Conservation (phyloP, 192 early-diverging fungal species). For the Paraglomus brasilianum region DNA sequence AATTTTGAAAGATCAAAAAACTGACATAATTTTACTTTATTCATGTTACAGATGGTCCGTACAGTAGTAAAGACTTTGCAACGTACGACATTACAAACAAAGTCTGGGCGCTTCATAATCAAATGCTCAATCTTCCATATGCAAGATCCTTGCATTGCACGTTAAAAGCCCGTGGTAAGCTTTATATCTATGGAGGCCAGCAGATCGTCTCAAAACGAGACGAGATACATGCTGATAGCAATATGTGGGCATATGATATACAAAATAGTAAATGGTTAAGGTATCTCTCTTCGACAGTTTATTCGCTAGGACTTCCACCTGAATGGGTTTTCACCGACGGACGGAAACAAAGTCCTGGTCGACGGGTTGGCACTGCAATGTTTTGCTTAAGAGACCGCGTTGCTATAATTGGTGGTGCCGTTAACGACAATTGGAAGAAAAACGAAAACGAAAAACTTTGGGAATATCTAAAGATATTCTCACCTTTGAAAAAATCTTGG, state of each 20-base stretch:
- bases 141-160: background rate
- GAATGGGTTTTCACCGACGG: no score
- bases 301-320: no score
- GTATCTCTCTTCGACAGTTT: background rate
- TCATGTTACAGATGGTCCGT: background rate
- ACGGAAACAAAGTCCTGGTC: no score
- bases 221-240: background rate
- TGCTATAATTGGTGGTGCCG: conserved; percentile 1
- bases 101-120: background rate
- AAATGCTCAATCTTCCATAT: background rate
- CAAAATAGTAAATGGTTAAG: background rate
- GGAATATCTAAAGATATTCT: background rate
- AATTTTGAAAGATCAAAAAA: no score
- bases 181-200: conserved; percentile 12
- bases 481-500: background rate
- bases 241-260: conserved; percentile 9
- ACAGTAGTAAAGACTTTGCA: background rate
- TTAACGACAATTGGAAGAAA: background rate
- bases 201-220: background rate
- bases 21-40: background rate
- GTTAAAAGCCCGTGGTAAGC: background rate
- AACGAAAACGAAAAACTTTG: background rate
- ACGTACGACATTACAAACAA: background rate
- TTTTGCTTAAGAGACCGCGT: background rate
- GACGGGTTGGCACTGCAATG: background rate